Evolutionary conservation across 225 moss, liverwort and hornwort species (phyloP).

Genomic region (Pleurozium schreberi): DNA sequence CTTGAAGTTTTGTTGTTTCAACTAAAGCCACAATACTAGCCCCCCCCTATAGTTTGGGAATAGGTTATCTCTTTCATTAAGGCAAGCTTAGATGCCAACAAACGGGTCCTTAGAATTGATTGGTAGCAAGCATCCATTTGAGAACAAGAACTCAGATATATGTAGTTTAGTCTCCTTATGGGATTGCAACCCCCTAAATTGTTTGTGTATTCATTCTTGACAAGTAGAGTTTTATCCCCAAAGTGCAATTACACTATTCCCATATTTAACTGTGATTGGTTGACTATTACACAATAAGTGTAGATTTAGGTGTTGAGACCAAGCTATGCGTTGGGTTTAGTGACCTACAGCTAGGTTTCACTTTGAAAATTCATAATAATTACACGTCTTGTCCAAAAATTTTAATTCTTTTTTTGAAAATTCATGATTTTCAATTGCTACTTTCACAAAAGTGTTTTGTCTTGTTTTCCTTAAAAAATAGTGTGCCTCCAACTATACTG

Average conservation of each 20-base stretch:
- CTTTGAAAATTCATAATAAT: neutral
- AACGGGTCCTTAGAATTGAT: no score
- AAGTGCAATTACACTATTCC: rapidly evolving
- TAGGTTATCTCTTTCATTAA: no score
- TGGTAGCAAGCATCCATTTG: no score
- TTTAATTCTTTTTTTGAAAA: neutral
- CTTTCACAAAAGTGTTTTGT: neutral
- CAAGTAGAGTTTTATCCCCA: neutral
- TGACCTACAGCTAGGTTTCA: rapidly evolving
- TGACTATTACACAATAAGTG: neutral
- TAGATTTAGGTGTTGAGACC: neutral
- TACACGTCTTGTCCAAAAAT: neutral
- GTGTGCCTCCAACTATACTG: neutral
- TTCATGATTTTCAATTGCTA: neutral
- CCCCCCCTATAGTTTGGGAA: no score
- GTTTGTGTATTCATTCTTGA: neutral
- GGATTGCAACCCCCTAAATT: no score
- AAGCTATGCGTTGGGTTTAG: rapidly evolving
- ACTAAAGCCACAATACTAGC: no score
- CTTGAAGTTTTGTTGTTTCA: no score
- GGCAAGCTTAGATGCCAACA: no score
- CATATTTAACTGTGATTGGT: neutral
- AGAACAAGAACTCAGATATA: no score
- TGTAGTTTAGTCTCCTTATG: no score
- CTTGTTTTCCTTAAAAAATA: no score